These are phyloP conservation scores for Amauroascus niger DNA, from an alignment of 2,329 filamentous ascomycete species.

Conservation along the genomic window DNA sequence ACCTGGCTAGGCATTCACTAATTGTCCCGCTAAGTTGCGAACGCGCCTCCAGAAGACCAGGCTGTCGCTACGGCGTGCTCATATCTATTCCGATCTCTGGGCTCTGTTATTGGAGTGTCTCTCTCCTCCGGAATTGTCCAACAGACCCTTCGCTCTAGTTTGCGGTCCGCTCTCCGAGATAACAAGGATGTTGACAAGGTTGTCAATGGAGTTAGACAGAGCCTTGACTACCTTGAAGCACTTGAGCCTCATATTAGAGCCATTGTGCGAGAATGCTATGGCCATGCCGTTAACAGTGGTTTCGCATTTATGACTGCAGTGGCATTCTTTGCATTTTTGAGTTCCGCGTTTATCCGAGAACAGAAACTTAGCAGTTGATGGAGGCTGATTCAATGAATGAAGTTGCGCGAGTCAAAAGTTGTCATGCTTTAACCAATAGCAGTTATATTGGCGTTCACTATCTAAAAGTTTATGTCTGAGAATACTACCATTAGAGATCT, in stretches of 20 bases:
- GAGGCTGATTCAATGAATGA: neutral
- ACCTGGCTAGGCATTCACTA: neutral
- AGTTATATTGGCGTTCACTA: no score
- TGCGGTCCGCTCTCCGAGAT: slow-evolving; percentile 46
- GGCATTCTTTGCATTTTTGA: slow-evolving; percentile 41
- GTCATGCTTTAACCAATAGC: no score
- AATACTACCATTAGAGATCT: no score
- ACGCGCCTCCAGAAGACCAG: slow-evolving; percentile 56
- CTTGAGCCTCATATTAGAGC: slow-evolving; percentile 51
- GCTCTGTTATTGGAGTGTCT: slow-evolving; percentile 56
- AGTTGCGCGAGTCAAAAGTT: neutral
- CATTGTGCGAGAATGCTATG: slow-evolving; percentile 59
- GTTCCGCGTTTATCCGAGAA: slow-evolving; percentile 47
- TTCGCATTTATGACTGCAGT: slow-evolving; percentile 44
- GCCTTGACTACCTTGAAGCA: slow-evolving; percentile 56
- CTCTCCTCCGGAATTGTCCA: slow-evolving; percentile 63
- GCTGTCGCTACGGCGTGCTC: slow-evolving; percentile 69
- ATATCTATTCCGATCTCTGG: slow-evolving; percentile 70
- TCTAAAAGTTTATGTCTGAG: no score
- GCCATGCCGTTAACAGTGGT: slow-evolving; percentile 44
- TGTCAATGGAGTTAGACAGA: slow-evolving; percentile 59
- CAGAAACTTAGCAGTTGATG: slow-evolving; percentile 40
- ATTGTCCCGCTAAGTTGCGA: slow-evolving; percentile 45
- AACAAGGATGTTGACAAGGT: slow-evolving; percentile 55
- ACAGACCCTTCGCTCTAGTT: slow-evolving; percentile 50